These are phyloP conservation scores for Holtermannia corniformis DNA, from an alignment of 768 basidiomycete species.

Conservation along the genomic window DNA sequence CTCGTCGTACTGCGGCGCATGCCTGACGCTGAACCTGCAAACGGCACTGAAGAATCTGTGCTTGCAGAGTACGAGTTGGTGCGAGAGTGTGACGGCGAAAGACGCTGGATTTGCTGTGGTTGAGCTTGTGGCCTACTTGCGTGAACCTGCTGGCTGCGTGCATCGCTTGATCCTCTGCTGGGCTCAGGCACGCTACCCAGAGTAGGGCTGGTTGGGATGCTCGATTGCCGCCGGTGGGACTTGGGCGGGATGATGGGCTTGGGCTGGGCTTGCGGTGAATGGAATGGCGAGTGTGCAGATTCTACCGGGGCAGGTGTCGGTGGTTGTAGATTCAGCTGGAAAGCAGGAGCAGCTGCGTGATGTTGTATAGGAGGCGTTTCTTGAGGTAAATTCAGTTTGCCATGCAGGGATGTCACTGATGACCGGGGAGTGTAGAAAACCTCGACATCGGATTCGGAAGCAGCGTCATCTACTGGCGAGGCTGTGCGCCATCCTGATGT, in stretches of 20 bases:
- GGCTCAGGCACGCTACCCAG: too few species aligned
- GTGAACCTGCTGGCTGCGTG: too few species aligned
- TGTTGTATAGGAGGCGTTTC: not conserved
- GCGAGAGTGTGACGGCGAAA: not conserved
- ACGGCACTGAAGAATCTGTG: not conserved
- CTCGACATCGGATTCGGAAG: slow-evolving; percentile 13
- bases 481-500: too few species aligned
- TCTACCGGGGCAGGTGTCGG: slow-evolving; percentile 31
- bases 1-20: too few species aligned
- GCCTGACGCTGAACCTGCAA: not conserved
- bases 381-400: not conserved
- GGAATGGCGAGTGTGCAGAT: slow-evolving; percentile 22
- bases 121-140: slow-evolving; percentile 1
- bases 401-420: slow-evolving; percentile 4
- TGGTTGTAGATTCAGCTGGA: slow-evolving; percentile 13
- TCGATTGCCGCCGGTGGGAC: not conserved
- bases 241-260: slow-evolving; percentile 2
- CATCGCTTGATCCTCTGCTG: too few species aligned
- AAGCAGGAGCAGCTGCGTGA: not conserved
- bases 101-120: not conserved
- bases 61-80: not conserved
- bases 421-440: slow-evolving; percentile 19
- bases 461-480: too few species aligned
- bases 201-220: too few species aligned
- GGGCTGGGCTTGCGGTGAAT: slow-evolving; percentile 11